Evolutionary conservation across 2,329 filamentous ascomycete genomes (phyloP).

Genomic region (Oidium heveae): DNA sequence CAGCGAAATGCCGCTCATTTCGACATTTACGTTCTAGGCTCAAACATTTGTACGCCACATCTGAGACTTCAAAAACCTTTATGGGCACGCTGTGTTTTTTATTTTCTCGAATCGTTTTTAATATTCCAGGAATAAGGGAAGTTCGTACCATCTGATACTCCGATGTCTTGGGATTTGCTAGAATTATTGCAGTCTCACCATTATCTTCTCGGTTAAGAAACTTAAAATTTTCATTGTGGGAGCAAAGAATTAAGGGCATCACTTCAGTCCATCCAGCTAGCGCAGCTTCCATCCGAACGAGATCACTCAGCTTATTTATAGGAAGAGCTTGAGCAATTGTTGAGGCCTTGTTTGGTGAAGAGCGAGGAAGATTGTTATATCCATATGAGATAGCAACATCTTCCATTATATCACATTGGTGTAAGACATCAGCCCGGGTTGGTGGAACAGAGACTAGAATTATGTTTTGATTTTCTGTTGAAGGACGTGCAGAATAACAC

Average conservation of each 20-base stretch:
- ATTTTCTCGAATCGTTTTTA: conserved; percentile 89
- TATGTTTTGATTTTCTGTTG: conserved; percentile 38
- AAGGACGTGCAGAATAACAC: conserved; percentile 62
- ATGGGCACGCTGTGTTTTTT: conserved; percentile 71
- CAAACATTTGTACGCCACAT: conserved; percentile 78
- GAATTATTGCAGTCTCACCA: conserved; percentile 54
- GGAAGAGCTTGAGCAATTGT: conserved; percentile 68
- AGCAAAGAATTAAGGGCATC: conserved; percentile 87
- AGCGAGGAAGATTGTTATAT: conserved; percentile 82
- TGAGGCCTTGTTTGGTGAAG: conserved; percentile 62
- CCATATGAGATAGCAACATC: conserved; percentile 91
- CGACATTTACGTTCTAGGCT: conserved; percentile 59
- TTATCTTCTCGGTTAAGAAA: conserved; percentile 85
- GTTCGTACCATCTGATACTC: conserved; percentile 90
- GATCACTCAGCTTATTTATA: conserved; percentile 88
- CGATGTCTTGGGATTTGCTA: conserved; percentile 77
- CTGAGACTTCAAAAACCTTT: conserved; percentile 76
- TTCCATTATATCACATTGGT: conserved; percentile 97
- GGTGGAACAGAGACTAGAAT: conserved; percentile 66
- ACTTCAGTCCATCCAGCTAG: conserved; percentile 95
- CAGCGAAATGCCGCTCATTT: conserved; percentile 91
- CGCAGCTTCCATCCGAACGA: conserved; percentile 66
- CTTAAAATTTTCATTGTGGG: conserved; percentile 91
- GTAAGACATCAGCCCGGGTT: conserved; percentile 80
- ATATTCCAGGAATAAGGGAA: conserved; percentile 57